Conservation (phyloP, 2,329 filamentous ascomycete species). For the Fusarium cicatricum region DNA sequence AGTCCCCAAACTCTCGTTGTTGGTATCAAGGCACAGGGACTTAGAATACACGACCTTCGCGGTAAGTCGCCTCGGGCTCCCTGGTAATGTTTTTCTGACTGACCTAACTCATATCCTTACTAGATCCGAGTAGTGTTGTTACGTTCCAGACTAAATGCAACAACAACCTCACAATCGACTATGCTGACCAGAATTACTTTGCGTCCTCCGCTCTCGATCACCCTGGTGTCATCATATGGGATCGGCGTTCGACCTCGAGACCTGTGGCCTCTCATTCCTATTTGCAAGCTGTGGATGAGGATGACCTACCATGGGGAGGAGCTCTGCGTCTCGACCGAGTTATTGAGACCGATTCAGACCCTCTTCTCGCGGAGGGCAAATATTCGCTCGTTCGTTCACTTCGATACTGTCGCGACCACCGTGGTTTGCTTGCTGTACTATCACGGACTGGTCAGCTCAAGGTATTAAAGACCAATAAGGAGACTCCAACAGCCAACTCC, state of each 20-base stretch:
- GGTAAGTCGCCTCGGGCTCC: conserved; percentile 55
- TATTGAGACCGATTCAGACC: conserved; percentile 63
- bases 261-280: conserved; percentile 63
- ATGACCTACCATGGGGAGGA: conserved; percentile 69
- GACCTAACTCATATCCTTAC: neutral
- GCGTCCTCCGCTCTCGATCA: conserved; percentile 80
- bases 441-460: conserved; percentile 71
- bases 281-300: conserved; percentile 65
- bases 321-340: conserved; percentile 65
- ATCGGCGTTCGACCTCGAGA: conserved; percentile 69
- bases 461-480: conserved; percentile 65
- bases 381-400: conserved; percentile 69
- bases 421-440: conserved; percentile 67
- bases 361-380: conserved; percentile 60
- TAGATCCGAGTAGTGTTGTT: conserved; percentile 60
- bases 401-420: conserved; percentile 69
- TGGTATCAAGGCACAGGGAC: conserved; percentile 77
- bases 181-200: conserved; percentile 83
- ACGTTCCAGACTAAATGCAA: conserved; percentile 73
- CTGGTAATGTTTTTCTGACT: no score
- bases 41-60: conserved; percentile 81
- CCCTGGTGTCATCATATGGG: conserved; percentile 80
- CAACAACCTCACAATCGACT: conserved; percentile 80
- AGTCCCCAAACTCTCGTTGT: conserved; percentile 78
- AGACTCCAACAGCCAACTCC: conserved; percentile 55